Percentiles rank a stretch among this genome's conserved stretches.
Conservation (phyloP, 225 moss, liverwort and hornwort species). For the Sphagnum contortum region DNA sequence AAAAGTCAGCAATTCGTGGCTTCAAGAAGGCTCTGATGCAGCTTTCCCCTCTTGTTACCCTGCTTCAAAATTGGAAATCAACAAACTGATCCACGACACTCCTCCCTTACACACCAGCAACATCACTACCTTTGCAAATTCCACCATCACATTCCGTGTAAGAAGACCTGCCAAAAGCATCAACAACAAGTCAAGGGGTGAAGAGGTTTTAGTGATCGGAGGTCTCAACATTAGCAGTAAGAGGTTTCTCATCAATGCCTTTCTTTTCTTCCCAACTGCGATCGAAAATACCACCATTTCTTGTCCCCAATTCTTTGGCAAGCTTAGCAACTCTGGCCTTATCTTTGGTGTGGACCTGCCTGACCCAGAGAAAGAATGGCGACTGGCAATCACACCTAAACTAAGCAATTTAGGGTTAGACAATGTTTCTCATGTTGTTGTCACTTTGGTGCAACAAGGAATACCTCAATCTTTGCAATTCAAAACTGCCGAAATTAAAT, state of each 20-base stretch:
- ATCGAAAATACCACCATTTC: background rate
- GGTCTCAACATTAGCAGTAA: background rate
- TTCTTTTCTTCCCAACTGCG: background rate
- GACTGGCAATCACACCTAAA: background rate
- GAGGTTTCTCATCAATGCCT: background rate
- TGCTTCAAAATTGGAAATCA: background rate
- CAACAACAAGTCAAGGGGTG: background rate
- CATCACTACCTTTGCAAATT: no score
- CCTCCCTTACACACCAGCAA: background rate
- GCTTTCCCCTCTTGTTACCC: background rate
- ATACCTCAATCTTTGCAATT: no score
- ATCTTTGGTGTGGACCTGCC: no score
- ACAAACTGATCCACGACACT: background rate
- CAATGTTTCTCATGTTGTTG: background rate
- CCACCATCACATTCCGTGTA: background rate
- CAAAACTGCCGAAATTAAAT: no score
- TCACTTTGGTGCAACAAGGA: background rate
- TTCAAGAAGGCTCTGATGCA: no score
- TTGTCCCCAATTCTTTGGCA: constrained; percentile 1
- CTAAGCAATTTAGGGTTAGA: background rate
- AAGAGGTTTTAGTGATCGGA: background rate
- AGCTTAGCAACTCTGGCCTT: background rate
- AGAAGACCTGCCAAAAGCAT: background rate
- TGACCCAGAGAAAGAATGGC: background rate
- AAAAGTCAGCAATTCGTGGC: background rate